Conservation (phyloP, 345 rosid species). For the Populus pruinosa region DNA sequence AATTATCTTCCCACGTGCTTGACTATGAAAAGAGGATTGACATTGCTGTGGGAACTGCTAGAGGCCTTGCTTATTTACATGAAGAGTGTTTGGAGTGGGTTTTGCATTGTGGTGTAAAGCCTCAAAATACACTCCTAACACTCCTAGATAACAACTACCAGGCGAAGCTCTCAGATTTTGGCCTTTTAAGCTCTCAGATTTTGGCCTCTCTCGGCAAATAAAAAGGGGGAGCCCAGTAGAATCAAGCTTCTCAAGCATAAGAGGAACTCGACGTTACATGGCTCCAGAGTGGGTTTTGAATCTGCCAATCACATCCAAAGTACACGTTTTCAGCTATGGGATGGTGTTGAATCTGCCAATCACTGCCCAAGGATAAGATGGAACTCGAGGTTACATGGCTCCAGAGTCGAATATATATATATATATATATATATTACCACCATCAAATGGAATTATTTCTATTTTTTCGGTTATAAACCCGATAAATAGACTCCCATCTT, state of each 20-base stretch:
- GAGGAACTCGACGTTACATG: constrained; percentile 15
- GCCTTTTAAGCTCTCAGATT: constrained; percentile 13
- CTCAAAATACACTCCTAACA: constrained; percentile 14
- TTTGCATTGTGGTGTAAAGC: constrained; percentile 18
- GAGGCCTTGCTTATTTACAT: constrained; percentile 20
- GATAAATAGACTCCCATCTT: no score
- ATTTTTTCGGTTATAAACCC: no score
- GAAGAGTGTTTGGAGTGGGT: constrained; percentile 22
- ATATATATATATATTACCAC: no score
- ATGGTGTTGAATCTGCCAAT: neutral
- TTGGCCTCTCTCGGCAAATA: constrained; percentile 9
- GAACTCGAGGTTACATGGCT: constrained; percentile 17
- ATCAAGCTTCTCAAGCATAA: constrained; percentile 6
- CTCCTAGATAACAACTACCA: constrained; percentile 1
- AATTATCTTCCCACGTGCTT: neutral
- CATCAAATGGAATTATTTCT: no score
- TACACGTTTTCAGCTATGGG: constrained; percentile 17
- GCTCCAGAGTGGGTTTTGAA: constrained; percentile 17
- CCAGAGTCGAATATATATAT: neutral
- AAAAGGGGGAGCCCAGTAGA: neutral
- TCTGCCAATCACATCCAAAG: constrained; percentile 9
- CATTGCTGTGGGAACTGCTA: constrained; percentile 15
- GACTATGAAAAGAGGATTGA: constrained; percentile 3
- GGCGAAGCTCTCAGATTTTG: no score
- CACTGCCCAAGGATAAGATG: constrained; percentile 1